phyloP scores from a whole-genome alignment of 208 protist genomes.

The Willaertia magna region DNA sequence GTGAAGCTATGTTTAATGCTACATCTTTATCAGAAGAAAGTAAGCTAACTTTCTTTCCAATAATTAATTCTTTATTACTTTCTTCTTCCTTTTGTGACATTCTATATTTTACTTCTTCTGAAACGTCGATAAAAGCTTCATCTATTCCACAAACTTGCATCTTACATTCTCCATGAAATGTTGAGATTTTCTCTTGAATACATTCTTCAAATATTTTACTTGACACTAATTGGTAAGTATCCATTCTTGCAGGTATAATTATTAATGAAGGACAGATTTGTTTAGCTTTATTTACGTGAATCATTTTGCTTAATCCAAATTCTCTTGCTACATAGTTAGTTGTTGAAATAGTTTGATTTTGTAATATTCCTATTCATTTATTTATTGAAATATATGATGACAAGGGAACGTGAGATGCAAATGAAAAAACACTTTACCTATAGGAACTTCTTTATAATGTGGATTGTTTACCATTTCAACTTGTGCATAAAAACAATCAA shows the following conservation, averaged over 20 bases:
- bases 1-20: background rate
- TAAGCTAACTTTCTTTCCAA: too few relatives aligned
- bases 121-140: background rate
- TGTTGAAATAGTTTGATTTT: slow-evolving; percentile 7
- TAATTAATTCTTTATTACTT: background rate
- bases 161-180: background rate
- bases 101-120: background rate
- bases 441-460: background rate
- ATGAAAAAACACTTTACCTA: too few relatives aligned
- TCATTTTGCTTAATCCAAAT: background rate
- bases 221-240: background rate
- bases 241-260: background rate
- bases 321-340: background rate
- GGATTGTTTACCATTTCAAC: background rate
- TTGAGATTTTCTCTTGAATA: background rate
- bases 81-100: background rate
- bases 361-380: background rate
- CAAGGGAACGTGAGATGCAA: too few relatives aligned
- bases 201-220: background rate
- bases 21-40: background rate
- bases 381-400: background rate
- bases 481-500: slow-evolving; percentile 5
- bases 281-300: background rate
- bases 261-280: background rate
- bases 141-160: background rate